Evolutionary conservation across 2,329 filamentous ascomycete genomes (phyloP).

Genomic region (Helminthosporium solani): DNA sequence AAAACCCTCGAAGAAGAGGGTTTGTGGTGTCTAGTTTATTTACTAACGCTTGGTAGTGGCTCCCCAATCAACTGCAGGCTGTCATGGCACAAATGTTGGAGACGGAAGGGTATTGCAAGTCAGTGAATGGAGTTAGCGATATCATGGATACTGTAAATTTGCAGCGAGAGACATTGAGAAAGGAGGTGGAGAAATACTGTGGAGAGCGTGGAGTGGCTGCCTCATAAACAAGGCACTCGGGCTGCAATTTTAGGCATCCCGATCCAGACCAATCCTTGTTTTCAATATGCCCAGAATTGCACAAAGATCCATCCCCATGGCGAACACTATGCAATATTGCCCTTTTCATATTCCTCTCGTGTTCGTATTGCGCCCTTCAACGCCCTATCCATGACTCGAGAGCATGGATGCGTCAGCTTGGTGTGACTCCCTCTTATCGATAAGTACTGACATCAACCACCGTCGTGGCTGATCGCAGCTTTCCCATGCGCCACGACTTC

Average conservation of each 20-base stretch:
- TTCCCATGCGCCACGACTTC: not conserved
- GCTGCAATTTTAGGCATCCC: too few relatives aligned
- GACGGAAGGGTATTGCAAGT: conserved; percentile 54
- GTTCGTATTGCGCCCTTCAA: not conserved
- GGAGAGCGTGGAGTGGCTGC: conserved; percentile 55
- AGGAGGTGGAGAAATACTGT: conserved; percentile 76
- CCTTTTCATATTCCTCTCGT: not conserved
- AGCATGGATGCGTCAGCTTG: not conserved
- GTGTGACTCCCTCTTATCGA: not conserved
- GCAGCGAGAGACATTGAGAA: conserved; percentile 65
- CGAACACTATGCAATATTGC: too few relatives aligned
- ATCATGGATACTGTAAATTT: conserved; percentile 67
- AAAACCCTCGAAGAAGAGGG: not conserved
- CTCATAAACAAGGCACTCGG: conserved; percentile 17
- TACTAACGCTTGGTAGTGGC: conserved; percentile 54
- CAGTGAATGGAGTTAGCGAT: conserved; percentile 52
- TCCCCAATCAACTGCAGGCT: conserved; percentile 77
- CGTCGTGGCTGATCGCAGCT: not conserved
- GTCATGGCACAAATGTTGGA: conserved; percentile 70
- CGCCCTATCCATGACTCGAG: conserved; percentile 6
- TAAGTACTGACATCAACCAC: conserved; percentile 17
- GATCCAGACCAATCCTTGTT: too few relatives aligned
- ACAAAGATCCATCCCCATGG: too few relatives aligned
- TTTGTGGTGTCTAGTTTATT: conserved; percentile 2
- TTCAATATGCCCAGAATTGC: too few relatives aligned